phyloP scores from a whole-genome alignment of 768 basidiomycete species.

The Boletus rubescentipes region DNA sequence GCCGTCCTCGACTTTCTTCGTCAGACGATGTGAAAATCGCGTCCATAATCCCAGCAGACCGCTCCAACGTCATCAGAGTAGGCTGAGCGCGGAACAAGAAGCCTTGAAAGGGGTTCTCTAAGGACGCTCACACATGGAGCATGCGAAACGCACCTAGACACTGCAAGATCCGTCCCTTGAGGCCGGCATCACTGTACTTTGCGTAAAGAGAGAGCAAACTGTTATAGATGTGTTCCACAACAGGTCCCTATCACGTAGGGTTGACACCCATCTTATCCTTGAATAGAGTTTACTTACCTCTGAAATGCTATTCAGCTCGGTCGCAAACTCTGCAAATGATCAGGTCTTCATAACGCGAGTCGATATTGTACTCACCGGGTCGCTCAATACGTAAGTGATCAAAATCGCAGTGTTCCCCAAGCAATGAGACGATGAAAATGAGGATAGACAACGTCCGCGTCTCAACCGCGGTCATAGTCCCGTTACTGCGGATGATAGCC shows the following conservation, averaged over 20 bases:
- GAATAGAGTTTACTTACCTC: conserved; percentile 41
- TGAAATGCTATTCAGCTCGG: conserved; percentile 59
- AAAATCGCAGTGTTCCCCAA: conserved; percentile 89
- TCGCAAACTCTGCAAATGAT: conserved; percentile 44
- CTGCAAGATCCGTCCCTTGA: conserved; percentile 75
- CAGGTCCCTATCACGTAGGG: conserved; percentile 46
- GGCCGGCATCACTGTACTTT: conserved; percentile 53
- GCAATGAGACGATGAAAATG: conserved; percentile 79
- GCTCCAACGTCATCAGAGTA: conserved; percentile 80
- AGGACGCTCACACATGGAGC: not conserved
- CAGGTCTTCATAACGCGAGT: not conserved
- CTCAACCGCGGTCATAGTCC: conserved; percentile 48
- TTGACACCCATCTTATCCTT: no score
- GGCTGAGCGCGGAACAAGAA: conserved; percentile 93
- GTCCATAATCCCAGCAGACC: conserved; percentile 86
- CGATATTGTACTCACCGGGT: conserved; percentile 44
- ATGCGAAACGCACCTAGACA: conserved; percentile 66
- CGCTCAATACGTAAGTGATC: conserved; percentile 68
- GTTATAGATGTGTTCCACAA: conserved; percentile 82
- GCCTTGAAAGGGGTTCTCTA: conserved; percentile 44
- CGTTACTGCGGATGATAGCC: conserved; percentile 43
- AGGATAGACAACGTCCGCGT: conserved; percentile 61
- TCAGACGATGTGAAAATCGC: conserved; percentile 76
- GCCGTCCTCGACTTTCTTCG: conserved; percentile 66
- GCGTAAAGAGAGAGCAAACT: conserved; percentile 71